Evolutionary conservation across 1,284 basidiomycete genomes (phyloP), one percentile per base, ranked within the genome.

Genomic region (Pseudozyma sp.): DNA sequence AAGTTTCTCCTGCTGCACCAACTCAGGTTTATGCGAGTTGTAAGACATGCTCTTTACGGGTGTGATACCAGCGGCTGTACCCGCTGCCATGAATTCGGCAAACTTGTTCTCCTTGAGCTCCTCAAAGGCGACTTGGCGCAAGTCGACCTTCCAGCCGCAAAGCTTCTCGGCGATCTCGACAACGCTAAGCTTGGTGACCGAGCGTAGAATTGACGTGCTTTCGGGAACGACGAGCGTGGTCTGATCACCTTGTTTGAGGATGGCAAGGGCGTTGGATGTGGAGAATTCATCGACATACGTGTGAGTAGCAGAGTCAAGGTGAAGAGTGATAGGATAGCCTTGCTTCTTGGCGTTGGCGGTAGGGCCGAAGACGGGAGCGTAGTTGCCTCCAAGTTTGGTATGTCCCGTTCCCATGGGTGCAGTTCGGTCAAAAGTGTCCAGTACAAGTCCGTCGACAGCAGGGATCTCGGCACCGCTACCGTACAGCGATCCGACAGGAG

Each of bases 281-380:
- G 81, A 83, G 51, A 86, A 86, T 61, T 86, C 85, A 68, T 84
- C 84, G 19, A 83, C 63, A 35, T 76, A 58, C 10, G 81, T 80
- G 58, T 80, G 81, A 1, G 78, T 81, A 11, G 77, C 74, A 53
- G 82, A 78, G 65, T 76, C 70, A 44, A 79, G 74, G 42, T 79
- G 85, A 2, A 86, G 76, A 12, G 85, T 86, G 76, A 86, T 85
- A 14, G 79, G 72, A 57, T 82, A 86, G 35, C 85, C 85, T 9
- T 71, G 70, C 59, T 82, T 78, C 78, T 85, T 86, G 10, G 83
- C 85, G 1, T 59, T 70, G 3, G 70, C 65, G 19, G 80, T 80
- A 31, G 78, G 82, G 11, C 53, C 66, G 52, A 83, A 84, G 31
- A 84, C 83, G 12, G 84, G 83, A 5, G 77, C 84, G 50, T 85